Evolutionary conservation across 2,329 filamentous ascomycete species (phyloP), one percentile per base, ranked within the genome.

Genomic region (Arthrobotrys musiformis): DNA sequence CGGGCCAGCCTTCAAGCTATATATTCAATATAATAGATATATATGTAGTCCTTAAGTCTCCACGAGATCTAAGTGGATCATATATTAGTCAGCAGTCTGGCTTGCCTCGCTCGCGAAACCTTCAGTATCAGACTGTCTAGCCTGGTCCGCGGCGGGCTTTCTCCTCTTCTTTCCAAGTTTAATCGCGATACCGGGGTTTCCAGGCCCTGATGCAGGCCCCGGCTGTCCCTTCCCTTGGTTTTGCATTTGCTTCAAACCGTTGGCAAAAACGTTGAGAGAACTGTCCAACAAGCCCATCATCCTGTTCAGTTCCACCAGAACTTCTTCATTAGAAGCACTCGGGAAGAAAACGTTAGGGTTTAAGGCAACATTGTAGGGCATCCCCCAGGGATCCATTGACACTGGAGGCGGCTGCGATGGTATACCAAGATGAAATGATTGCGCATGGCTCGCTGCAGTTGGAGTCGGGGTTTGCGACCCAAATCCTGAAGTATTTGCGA

Each of bases 31-130:
- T 40, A 37, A 37, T 58, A 11, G 17, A 30, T 26, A 24, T 26
- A 24, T 58, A 37, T 58, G 17, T 58, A 58, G 40, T 11, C 33
- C 8, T n/a, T 46, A n/a, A 19, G n/a, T 50, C n/a, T 64, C 11
- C 26, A 22, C 3, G 28, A 52, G 7, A 64, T 37, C 24, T 68
- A 67, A 28, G 44, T 33, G 42, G 33, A 58, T 6, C 13, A 2
- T 28, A 5, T 40, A 6, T 58, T 26, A 58, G 17, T 72, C 68
- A 64, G 68, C 60, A 30, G 67, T n/a, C 52, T 76, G 72, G 42
- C 72, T 77, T 26, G 73, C 66, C 61, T 77, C 73, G 56, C 73
- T 77, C 5, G 66, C 73, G 33, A 77, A 77, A 26, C 73, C 66
- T 37, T 77, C 73, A 2, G 73, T 77, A 42, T 77, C 73, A 19